Evolutionary conservation across 805 yeast genomes (phyloP), one percentile per base, ranked within the genome.

Genomic region (Candida michaelii): DNA sequence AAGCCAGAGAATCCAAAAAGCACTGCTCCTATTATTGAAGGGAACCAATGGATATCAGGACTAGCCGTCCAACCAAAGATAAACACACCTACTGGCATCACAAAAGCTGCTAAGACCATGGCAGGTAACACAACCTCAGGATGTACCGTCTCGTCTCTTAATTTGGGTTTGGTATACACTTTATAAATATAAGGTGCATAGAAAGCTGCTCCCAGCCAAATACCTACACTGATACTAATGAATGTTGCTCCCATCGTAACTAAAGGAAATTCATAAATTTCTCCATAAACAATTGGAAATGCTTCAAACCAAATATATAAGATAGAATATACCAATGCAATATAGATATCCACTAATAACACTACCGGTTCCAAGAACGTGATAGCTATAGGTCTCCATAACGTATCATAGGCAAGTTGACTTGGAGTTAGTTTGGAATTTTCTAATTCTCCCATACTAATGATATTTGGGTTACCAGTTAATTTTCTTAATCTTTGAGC

Each of bases 271-370:
- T 65, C 53, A 49, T 76, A 65, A n/a, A 67, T 52, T 3, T 65
- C 75, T 7, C 47, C 42, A 47, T 73, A 80, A 3, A 76, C 79
- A 25, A 79, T 64, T 8, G 86, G 85, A 32, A 49, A 51, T 6
- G 58, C 55, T 66, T 74, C 85, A 52, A 80, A 77, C 66, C 76
- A 80, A 21, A 79, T 59, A 55, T 79, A 82, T 53, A 76, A 50
- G 23, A 76, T 59, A 23, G 82, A 76, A 53, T 80, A 82, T 3
- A 73, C 63, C 43, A 80, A 54, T 0, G 81, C 76, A 48, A 76
- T 61, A 55, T 80, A 79, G 18, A 72, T 12, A 53, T 79, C 69
- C 43, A 79, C 70, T 17, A 79, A 63, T 14, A 80, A 45, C n/a
- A 80, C 74, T 19, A 77, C 78, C 1, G 86, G 86, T 54, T 81